Base-by-base conservation (phyloP, 2,329 filamentous ascomycete genomes). In the Fusarium domesticum region DNA sequence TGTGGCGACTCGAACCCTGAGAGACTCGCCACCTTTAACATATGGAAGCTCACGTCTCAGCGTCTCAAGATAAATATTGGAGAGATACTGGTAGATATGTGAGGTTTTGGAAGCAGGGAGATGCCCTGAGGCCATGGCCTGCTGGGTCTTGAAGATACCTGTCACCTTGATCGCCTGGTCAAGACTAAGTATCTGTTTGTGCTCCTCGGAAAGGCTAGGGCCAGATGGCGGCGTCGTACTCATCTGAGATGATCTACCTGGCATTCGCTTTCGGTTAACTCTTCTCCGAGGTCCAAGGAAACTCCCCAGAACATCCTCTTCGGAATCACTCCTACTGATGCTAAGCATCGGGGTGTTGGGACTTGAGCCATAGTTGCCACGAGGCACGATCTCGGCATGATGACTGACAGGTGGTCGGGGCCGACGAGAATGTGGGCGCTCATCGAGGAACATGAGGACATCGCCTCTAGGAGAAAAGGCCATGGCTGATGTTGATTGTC, bases 271-370 rank as follows among this genome's bases (percentile, higher is more conserved):
- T 47, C 72, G 66, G 33, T 66, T 58, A 14, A 51, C 58, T 30
- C 64, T 68, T 37, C 65, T 68, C 44, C 65, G 70, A 6, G 76
- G 67, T 1, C 76, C 76, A 3, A 84, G 63, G 56, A 85, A 84
- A 47, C 72, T 81, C 3, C 76, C 77, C 6, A 83, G 69, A 0
- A 78, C 77, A 39, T 85, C 81, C 51, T 84, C 81, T 56, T 85
- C 81, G 0, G 81, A 85, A 52, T 84, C 81, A 53, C 80, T 84
- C 35, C 75, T 74, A 54, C 78, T 83, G 41, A 77, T 71, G 53
- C 75, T 79, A 17, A 81, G 65, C 56, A 75, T 70, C 5, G 74
- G 73, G 0, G 70, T 69, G 14, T 67, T 71, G 2, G 76, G 72
- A 39, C 71, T 78, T 0, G 77, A 73, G 45, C 71, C 70, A 38